Base-by-base conservation (phyloP, 768 basidiomycete genomes). In the Leccinum barrowsii region DNA sequence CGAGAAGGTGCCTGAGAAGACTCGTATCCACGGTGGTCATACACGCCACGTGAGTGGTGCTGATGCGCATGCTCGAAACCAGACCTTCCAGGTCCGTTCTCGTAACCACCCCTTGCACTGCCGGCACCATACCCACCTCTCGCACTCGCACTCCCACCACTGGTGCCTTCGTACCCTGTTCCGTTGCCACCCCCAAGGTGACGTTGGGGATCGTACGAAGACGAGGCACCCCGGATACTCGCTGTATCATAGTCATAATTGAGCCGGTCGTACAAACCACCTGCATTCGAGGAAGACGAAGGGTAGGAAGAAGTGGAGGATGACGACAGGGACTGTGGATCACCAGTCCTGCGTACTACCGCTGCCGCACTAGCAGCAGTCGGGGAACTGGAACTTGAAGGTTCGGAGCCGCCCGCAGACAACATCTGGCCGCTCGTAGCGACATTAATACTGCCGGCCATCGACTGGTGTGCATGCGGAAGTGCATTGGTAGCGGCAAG, bases 1-100 rank as follows among this genome's bases (percentile, higher is more conserved):
- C 68, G 69, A 52, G 59, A 61, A 34, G 55, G 66, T 50, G 66
- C 59, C 63, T 59, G 67, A 22, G 59, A 59, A 57, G 67, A 40
- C 26, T 58, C 74, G 59, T 73, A 73, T 21, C 60, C 50, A 7
- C 67, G 62, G 7, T 70, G 60, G 24, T 69, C 67, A 22, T 72
- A 74, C 7, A 69, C 68, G 12, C 55, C 62, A 37, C 72, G 69
- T 5, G 64, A 21, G 11, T 59, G 67, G 8, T 70, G 70, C 19
- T 73, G 70, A n/a, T 63, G 70, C 12, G 46, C 34, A 30, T 73
- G 70, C 15, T 72, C 62, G 48, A 67, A 72, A 4, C 62, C 49
- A 19, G 55, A 47, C 42, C 70, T 58, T 12, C 61, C 63, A 10
- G 57, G 7, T 6, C 52, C 63, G n/a, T 50, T 57, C 13, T 70